These are phyloP conservation scores for Erythrobasidium hasegawianum DNA, from an alignment of 1,284 basidiomycete species.

Conservation along the genomic window DNA sequence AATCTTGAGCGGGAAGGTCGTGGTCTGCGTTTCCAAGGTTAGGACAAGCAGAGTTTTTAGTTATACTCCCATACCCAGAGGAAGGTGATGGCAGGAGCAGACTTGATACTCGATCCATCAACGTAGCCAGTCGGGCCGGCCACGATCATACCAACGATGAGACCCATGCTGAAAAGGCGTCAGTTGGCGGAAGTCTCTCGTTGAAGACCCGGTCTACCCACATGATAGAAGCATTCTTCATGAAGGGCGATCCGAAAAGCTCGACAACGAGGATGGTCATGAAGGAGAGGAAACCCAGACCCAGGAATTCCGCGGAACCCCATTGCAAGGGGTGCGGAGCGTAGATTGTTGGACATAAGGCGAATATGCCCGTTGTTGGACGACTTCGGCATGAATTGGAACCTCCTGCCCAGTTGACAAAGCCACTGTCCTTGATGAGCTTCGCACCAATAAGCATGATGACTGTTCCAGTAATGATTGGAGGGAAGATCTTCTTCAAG, in stretches of 20 bases:
- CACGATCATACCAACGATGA: conserved; percentile 30
- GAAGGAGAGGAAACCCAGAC: conserved; percentile 79
- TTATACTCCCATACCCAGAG: too few species aligned
- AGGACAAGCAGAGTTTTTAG: too few species aligned
- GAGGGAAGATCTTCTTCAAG: conserved; percentile 54
- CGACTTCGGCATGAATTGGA: conserved; percentile 56
- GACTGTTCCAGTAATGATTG: conserved; percentile 57
- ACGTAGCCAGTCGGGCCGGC: conserved; percentile 26
- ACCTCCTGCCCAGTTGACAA: conserved; percentile 71
- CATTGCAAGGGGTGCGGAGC: conserved; percentile 58
- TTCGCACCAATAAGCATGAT: conserved; percentile 72
- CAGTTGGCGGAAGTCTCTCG: too few species aligned
- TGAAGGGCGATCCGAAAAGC: conserved; percentile 73
- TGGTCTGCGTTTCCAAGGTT: conserved; percentile 58
- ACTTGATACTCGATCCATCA: conserved; percentile 29
- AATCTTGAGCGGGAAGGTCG: conserved; percentile 70
- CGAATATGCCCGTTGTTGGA: conserved; percentile 62
- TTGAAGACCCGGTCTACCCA: not conserved
- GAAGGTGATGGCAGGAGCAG: conserved; percentile 56
- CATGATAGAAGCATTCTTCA: conserved; percentile 59
- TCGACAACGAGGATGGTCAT: conserved; percentile 66
- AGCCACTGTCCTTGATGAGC: conserved; percentile 63
- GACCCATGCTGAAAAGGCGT: conserved; percentile 19
- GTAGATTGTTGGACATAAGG: conserved; percentile 56
- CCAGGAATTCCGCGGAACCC: conserved; percentile 47